Evolutionary conservation across 164 flowering plant species (phyloP), one percentile per base, ranked within the genome.

Genomic region (Chloranthus sessilifolius): DNA sequence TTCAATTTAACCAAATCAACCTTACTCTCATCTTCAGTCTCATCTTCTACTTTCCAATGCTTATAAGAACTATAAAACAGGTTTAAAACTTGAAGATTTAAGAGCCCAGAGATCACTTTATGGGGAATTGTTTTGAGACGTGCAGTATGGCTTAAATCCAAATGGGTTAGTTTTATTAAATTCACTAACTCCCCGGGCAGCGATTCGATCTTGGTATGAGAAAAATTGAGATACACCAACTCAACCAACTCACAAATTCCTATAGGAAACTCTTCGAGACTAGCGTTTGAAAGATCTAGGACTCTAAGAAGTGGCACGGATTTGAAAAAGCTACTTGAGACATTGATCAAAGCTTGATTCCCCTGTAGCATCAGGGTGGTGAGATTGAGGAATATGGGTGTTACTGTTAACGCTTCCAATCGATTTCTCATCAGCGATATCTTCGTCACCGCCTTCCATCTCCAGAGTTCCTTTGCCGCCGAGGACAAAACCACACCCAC

Each of bases 301-400:
- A 61, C 59, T 42, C 31, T 31, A 9, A 61, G 36, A 14, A 17
- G 15, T 5, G 43, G 49, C 64, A 60, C 46, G 16, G 6, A 39
- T 5, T 45, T 1, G 19, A 60, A 60, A 23, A 60, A 60, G 14
- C 35, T 17, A 7, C 39, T 39, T 1, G 33, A 22, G 19, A 53
- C 16, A 9, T 12, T 45, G 23, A 23, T 17, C 31, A 60, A 20
- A 28, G 25, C 11, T 2, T 6, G 8, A 38, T 60, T 60, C 15
- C 16, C 4, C 8, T 12, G 39, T 15, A 63, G 57, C 35, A 63
- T n/a, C 47, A 56, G 33, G 16, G 67, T 56, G 14, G 10, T 3
- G n/a, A 63, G 41, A 46, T 56, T 56, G 2, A 62, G 52, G 62
- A 61, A 56, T 9, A 22, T 14, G 7, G 67, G 62, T 3, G 2